Percentiles rank a stretch among this genome's conserved stretches.
Conservation (phyloP, 495 filamentous ascomycete genomes). For the Talaromyces stipitatus region DNA sequence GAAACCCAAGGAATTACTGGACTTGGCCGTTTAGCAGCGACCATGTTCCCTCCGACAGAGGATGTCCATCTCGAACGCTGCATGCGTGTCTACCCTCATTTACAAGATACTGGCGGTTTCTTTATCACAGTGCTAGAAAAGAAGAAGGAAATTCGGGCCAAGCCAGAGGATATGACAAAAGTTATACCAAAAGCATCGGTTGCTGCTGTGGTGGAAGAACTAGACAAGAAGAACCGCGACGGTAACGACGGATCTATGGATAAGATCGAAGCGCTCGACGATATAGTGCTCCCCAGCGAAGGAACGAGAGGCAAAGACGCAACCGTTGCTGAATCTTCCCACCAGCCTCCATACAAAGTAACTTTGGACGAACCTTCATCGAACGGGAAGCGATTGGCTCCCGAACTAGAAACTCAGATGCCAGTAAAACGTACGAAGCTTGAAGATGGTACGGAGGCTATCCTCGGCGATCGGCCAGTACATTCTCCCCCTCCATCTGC, state of each 20-base stretch:
- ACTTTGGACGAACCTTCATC: constrained; percentile 22
- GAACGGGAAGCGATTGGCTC: constrained; percentile 30
- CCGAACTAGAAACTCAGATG: constrained; percentile 32
- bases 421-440: constrained; percentile 41
- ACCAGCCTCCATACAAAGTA: constrained; percentile 31
- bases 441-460: constrained; percentile 35
- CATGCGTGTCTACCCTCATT: constrained; percentile 88
- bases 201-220: constrained; percentile 47
- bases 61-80: constrained; percentile 77
- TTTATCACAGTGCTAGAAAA: constrained; percentile 96
- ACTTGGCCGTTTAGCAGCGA: constrained; percentile 56
- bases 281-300: constrained; percentile 29
- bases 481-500: constrained; percentile 37
- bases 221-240: constrained; percentile 39
- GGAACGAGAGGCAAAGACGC: constrained; percentile 35
- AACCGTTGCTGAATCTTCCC: constrained; percentile 32
- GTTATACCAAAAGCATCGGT: constrained; percentile 44
- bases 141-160: constrained; percentile 74
- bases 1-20: constrained; percentile 48
- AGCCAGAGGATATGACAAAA: constrained; percentile 61
- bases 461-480: constrained; percentile 42
- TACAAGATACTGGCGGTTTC: constrained; percentile 94
- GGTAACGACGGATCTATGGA: constrained; percentile 27
- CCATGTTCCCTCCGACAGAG: constrained; percentile 73
- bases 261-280: constrained; percentile 45